phyloP scores from a whole-genome alignment of 345 rosid genomes.

The Bruguiera parviflora region DNA sequence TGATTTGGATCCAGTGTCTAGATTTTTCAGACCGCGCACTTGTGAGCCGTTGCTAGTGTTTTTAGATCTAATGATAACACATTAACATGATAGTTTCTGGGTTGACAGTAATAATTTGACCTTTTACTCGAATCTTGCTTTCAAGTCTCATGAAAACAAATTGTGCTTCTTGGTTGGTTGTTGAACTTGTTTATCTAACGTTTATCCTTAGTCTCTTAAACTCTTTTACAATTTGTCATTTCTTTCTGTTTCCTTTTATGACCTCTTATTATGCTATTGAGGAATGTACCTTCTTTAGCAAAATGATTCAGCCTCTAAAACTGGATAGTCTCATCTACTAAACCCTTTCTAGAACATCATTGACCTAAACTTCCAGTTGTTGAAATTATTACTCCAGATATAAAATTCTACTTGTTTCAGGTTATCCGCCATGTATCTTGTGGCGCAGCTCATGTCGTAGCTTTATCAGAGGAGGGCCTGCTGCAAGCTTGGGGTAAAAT shows the following conservation, averaged over 20 bases:
- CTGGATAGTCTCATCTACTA: too few relatives aligned
- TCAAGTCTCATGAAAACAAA: neutral
- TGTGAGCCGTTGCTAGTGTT: neutral
- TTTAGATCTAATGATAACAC: too few relatives aligned
- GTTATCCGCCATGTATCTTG: slow-evolving; percentile 74
- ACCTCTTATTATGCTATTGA: too few relatives aligned
- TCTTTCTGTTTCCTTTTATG: too few relatives aligned
- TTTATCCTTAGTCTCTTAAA: neutral
- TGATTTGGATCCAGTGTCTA: neutral
- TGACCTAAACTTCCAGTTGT: neutral
- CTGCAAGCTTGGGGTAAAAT: slow-evolving; percentile 91
- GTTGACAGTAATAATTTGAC: too few relatives aligned
- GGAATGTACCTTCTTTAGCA: too few relatives aligned
- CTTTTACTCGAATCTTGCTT: neutral
- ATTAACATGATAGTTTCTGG: too few relatives aligned
- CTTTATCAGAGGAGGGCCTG: slow-evolving; percentile 81
- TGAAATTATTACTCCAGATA: neutral
- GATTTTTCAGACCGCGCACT: neutral
- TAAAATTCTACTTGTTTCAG: slow-evolving; percentile 32
- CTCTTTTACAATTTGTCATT: neutral
- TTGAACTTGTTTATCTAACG: neutral
- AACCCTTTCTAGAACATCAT: too few relatives aligned
- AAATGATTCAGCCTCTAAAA: too few relatives aligned
- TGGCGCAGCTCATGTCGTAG: slow-evolving; percentile 91
- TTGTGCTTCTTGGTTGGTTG: neutral